Evolutionary conservation across 441 rosid species (phyloP), one percentile per base, ranked within the genome.

Genomic region (Mallotus repandus): DNA sequence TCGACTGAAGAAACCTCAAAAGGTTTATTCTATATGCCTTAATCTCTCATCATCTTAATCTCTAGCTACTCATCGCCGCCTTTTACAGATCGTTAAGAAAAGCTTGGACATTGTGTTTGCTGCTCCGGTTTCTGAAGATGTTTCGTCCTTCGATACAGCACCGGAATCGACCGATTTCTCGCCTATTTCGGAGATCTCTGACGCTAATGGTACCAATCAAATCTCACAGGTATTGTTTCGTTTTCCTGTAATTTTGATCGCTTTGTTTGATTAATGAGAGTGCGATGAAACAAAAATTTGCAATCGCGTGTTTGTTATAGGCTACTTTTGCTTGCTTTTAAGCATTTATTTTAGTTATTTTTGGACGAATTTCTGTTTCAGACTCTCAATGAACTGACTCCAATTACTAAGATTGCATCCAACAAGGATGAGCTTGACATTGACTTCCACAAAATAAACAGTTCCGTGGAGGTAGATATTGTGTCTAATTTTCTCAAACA

Each of bases 1-100:
- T 71, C 81, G 61, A 11, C 54, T 53, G 66, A 82, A 82, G 80
- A 84, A 77, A 69, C 18, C 61, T 63, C 75, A 69, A 53, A 81
- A 79, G 74, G 81, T 79, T 66, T 49, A 12, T 22, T 43, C 16
- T 5, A 38, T 18, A 10, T 14, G 21, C 2, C 22, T 32, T 18
- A 38, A 41, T 52, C 25, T 18, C 38, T 15, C 13, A 7, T 48
- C 45, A 9, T 41, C 46, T 32, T 25, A 15, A 11, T 12, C 18
- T n/a, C 2, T 9, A 3, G 14, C 10, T n/a, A 10, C 19, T 25
- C n/a, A 56, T 3, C 25, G 16, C 66, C 49, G 13, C 41, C 41
- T 45, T 46, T 68, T 8, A 43, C 64, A 80, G 86, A 38, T 77
- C 4, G 43, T 71, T 7, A 68, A 61, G 78, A 80, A 77, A 79